Base-by-base conservation (phyloP, 129 eudicot species). In the Ambrosia artemisiifolia region DNA sequence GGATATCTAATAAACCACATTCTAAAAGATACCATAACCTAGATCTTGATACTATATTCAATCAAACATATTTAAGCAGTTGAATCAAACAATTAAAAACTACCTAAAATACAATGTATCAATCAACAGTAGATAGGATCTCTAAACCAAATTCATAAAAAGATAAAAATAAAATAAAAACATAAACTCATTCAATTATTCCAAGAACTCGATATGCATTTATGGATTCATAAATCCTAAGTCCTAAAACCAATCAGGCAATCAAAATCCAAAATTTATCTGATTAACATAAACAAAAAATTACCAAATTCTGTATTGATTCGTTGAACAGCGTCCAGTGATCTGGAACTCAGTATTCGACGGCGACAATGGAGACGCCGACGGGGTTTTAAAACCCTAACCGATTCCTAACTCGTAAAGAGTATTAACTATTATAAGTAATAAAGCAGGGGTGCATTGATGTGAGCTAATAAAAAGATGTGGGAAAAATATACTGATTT, bases 1-100 rank as follows among this genome's bases (percentile, higher is more conserved):
- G 4, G 14, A 24, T 24, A 36, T 13, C 20, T 43, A 55, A 8
- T 50, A 70, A 48, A 59, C 51, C 57, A 14, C 34, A 0, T 13
- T 43, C 40, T 40, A 24, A 5, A 43, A 17, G 59, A 28, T 9
- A 43, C 32, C 55, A 72, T 30, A 44, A 43, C 32, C 46, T 43
- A 57, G 46, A 59, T 72, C 76, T 20, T 44, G 24, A 70, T 35
- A 35, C 74, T 33, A 69, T 49, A 69, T 38, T 50, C 74, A 51
- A 49, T 10, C 14, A 20, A 38, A 19, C 36, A 19, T 18, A 24
- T 40, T 57, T 43, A 24, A 71, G 33, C 13, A n/a, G 9, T 71
- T 54, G 11, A 24, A 71, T 28, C 17, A 24, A 24, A 56, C 67
- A 43, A 43, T 42, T 33, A 24, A n/a, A 44, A 72, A 18, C 69